A percentile compares a stretch with the other conserved stretches of the same genome.
Evolutionary conservation across 2,329 filamentous ascomycete species (phyloP).

Genomic region (Cladosporium colombiae): DNA sequence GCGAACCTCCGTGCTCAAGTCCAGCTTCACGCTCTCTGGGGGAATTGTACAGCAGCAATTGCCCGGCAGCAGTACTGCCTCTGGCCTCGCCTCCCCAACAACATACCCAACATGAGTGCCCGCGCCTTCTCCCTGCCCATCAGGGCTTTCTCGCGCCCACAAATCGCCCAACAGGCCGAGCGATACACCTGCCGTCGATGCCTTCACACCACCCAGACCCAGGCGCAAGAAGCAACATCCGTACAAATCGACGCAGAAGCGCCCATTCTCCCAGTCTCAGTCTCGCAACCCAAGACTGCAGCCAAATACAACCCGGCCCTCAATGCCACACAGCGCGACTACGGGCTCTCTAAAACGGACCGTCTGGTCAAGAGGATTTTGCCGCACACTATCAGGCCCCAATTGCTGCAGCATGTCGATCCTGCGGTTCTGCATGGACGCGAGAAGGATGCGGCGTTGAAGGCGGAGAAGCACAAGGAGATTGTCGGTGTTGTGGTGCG

Average conservation of each 20-base stretch:
- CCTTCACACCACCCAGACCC: conserved; percentile 32
- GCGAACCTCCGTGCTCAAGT: conserved; percentile 12
- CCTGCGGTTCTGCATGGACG: conserved; percentile 25
- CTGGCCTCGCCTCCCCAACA: neutral
- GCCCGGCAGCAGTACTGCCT: neutral
- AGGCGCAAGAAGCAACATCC: conserved; percentile 17
- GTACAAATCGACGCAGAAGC: conserved; percentile 16
- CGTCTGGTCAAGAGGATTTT: conserved; percentile 29
- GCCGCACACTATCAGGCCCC: conserved; percentile 26
- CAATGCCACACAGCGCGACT: conserved; percentile 23
- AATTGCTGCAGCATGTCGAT: conserved; percentile 30
- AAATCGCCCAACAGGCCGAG: conserved; percentile 19
- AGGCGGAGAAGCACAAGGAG: conserved; percentile 28
- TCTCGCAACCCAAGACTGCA: neutral
- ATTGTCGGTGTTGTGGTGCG: conserved; percentile 70
- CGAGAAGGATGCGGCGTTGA: conserved; percentile 31
- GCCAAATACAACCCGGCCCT: conserved; percentile 24
- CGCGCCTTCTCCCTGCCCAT: conserved; percentile 30
- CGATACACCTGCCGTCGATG: conserved; percentile 37
- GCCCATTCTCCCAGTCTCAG: conserved; percentile 19
- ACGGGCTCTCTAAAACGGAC: conserved; percentile 27
- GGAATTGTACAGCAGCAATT: conserved; percentile 12
- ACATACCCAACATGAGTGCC: conserved; percentile 29
- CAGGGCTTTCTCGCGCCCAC: conserved; percentile 25
- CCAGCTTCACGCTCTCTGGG: conserved; percentile 17